Evolutionary conservation across 1,139 yeast genomes (phyloP), one percentile per base, ranked within the genome.

Genomic region (Geotrichum europaeum): DNA sequence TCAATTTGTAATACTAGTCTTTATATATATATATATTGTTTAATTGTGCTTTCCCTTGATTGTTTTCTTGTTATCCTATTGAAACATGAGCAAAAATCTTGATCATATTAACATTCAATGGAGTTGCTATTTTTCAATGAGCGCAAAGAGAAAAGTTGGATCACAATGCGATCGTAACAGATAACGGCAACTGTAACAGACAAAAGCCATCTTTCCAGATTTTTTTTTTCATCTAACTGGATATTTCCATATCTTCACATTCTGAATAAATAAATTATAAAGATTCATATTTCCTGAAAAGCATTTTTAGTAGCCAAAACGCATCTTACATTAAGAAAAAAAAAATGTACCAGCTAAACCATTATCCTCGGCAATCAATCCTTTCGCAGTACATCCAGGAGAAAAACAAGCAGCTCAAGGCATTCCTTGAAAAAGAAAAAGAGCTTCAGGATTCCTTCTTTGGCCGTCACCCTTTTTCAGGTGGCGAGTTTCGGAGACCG

Each of bases 381-480:
- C 45, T 54, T 9, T 10, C 52, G 20, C 57, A 54, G 10, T 54
- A 54, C 34, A 54, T 54, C 20, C 4, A 50, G 24, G 57, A 54
- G 22, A 54, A 54, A 30, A 54, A 54, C 51, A 54, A 54, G 20
- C 57, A 54, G 20, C 45, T 54, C 30, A 50, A 54, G 32, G 49
- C 34, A 25, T 54, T 54, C 32, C 47, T 54, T 54, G 57, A 54
- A 18, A 13, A 51, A 22, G 52, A 54, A 30, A 25, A 43, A 5
- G 45, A 54, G 22, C 36, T 54, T 10, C 51, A 54, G 28, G 52
- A 54, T 6, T 45, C 57, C 2, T 54, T 9, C 25, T 47, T 54
- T 45, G 57, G 57, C 9, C 51, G 52, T 1, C 45, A 54, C 25
- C 51, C n/a, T 45, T 30, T n/a, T 25, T 7, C 57, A 7, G 32